Evolutionary conservation across 2,329 filamentous ascomycete genomes (phyloP).

Genomic region (Diaporthe capsici): DNA sequence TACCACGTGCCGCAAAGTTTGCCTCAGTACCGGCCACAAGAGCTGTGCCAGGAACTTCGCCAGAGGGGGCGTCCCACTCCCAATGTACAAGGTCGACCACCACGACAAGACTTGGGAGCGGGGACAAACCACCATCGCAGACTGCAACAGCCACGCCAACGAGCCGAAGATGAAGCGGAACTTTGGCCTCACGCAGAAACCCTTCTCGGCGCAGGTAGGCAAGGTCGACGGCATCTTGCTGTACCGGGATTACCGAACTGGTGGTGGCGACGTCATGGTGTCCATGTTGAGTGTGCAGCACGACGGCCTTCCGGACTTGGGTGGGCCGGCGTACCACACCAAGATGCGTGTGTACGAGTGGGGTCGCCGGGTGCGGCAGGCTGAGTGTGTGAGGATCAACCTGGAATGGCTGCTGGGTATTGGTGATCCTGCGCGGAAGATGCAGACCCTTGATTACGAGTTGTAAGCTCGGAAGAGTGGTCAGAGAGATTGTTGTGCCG

Average conservation of each 20-base stretch:
- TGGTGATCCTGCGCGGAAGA: neutral
- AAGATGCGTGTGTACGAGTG: neutral
- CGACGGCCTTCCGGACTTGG: neutral
- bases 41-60: neutral
- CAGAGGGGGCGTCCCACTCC: neutral
- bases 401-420: neutral
- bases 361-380: neutral
- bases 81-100: no score
- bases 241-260: no score
- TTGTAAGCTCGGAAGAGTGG: neutral
- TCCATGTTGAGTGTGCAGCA: neutral
- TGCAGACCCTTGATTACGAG: neutral
- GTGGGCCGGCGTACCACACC: neutral
- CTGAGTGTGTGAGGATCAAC: neutral
- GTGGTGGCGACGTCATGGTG: neutral
- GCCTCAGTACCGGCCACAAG: neutral
- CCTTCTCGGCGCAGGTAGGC: neutral
- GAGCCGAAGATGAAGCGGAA: neutral
- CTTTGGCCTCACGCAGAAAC: neutral
- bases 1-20: neutral
- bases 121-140: neutral
- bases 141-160: neutral
- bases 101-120: neutral
- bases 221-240: neutral
- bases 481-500: neutral